Percentiles rank a stretch among this genome's conserved stretches.
Evolutionary conservation across 2,329 filamentous ascomycete genomes (phyloP).

Genomic region (Aurifilum marmelostoma): DNA sequence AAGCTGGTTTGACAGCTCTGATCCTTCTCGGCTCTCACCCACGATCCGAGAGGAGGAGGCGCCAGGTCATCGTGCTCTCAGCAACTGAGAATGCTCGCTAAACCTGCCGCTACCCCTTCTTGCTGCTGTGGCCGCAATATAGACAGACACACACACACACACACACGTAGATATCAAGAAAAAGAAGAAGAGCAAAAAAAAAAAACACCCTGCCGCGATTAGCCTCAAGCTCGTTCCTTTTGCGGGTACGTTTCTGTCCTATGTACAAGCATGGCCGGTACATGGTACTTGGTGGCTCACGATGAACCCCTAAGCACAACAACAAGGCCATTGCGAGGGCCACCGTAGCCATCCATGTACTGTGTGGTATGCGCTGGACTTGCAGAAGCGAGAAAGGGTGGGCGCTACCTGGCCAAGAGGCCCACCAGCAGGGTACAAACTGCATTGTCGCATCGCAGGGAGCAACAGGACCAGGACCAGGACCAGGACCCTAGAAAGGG

Average conservation of each 20-base stretch:
- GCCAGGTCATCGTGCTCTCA: neutral
- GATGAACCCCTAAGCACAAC: neutral
- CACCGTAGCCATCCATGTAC: conserved; percentile 16
- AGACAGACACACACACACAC: too few species aligned
- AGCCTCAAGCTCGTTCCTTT: conserved; percentile 4
- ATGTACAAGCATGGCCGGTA: neutral
- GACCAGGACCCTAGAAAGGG: neutral
- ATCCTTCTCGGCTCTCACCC: conserved; percentile 20
- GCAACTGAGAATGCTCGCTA: neutral
- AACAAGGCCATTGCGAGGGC: neutral
- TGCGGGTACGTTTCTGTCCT: neutral
- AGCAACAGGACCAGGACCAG: neutral
- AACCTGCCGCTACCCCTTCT: neutral
- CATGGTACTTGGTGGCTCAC: neutral
- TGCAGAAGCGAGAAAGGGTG: conserved; percentile 21
- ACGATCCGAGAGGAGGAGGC: neutral
- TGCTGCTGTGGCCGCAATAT: neutral
- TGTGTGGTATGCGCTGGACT: conserved; percentile 18
- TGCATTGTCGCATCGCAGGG: conserved; percentile 15
- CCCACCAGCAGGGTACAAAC: conserved; percentile 6
- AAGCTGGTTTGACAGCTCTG: conserved; percentile 16
- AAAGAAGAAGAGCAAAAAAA: neutral
- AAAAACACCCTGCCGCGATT: conserved; percentile 3
- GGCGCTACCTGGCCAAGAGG: conserved; percentile 9
- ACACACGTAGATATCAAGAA: neutral